These are phyloP conservation scores for Globisporangium spiculum DNA, from an alignment of 352 stramenopile species.

Conservation along the genomic window DNA sequence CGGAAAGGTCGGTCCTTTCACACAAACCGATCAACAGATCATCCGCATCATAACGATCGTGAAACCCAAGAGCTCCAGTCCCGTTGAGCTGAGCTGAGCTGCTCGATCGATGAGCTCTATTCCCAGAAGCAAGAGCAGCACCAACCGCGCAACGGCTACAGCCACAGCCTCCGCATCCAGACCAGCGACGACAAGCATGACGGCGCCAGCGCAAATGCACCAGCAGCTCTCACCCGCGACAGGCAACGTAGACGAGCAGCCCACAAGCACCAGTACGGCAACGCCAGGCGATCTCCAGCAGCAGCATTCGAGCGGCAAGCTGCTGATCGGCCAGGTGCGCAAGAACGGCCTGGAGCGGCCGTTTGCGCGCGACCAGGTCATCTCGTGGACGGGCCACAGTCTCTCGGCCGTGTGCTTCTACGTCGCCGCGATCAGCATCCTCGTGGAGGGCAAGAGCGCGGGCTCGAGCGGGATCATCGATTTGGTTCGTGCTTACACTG, in stretches of 20 bases:
- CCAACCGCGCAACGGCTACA: neutral
- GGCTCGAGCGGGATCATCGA: slow-evolving; percentile 7
- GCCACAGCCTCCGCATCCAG: neutral
- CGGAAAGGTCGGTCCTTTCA: neutral
- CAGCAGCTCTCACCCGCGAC: slow-evolving; percentile 1
- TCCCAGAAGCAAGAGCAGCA: neutral
- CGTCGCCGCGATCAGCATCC: slow-evolving; percentile 31
- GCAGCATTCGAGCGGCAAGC: slow-evolving; percentile 8
- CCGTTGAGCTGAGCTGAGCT: neutral
- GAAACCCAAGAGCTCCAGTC: slow-evolving; percentile 6
- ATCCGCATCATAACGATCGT: slow-evolving; percentile 2
- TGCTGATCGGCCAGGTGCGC: slow-evolving; percentile 40
- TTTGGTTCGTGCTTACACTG: slow-evolving; percentile 12
- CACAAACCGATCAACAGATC: neutral
- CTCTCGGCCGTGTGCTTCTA: slow-evolving; percentile 68
- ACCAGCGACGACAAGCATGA: neutral
- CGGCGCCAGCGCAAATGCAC: slow-evolving; percentile 1
- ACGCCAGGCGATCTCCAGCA: neutral
- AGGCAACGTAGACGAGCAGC: neutral
- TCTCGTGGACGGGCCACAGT: slow-evolving; percentile 67
- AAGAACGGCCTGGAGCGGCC: slow-evolving; percentile 68
- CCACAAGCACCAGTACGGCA: neutral
- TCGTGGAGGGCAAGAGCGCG: slow-evolving; percentile 11
- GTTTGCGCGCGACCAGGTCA: slow-evolving; percentile 75
- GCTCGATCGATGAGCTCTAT: slow-evolving; percentile 6